Conservation (phyloP, 129 eudicot genomes). For the Flaveria ramosissima region DNA sequence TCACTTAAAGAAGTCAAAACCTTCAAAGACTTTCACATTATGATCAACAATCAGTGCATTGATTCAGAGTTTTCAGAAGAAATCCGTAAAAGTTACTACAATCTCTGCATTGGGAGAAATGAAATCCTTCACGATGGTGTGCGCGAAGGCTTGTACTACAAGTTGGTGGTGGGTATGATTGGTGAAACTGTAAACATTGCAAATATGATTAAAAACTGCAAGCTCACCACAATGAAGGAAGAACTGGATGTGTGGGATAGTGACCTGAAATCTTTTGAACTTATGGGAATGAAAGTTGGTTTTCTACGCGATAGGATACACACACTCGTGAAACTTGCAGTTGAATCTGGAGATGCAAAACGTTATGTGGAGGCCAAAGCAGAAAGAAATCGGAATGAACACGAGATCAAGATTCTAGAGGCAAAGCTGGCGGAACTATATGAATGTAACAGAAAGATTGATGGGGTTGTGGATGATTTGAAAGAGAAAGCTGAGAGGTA, state of each 20-base stretch:
- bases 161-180: conserved; percentile 60
- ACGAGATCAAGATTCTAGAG: conserved; percentile 47
- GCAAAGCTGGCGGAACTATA: conserved; percentile 52
- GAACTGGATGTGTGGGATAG: conserved; percentile 69
- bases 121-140: conserved; percentile 57
- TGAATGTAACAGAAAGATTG: conserved; percentile 42
- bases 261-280: conserved; percentile 60
- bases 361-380: conserved; percentile 48
- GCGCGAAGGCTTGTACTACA: conserved; percentile 51
- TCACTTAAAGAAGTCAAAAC: conserved; percentile 43
- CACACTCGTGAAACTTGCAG: conserved; percentile 36
- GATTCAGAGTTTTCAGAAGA: conserved; percentile 60
- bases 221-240: conserved; percentile 43
- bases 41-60: conserved; percentile 55
- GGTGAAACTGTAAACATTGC: conserved; percentile 63
- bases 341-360: conserved; percentile 47
- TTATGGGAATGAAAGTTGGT: conserved; percentile 74
- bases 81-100: conserved; percentile 48
- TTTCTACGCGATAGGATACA: conserved; percentile 56
- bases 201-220: conserved; percentile 57
- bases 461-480: conserved; percentile 39
- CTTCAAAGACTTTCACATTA: conserved; percentile 59
- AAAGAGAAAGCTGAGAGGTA: conserved; percentile 44
- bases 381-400: conserved; percentile 25
- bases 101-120: conserved; percentile 53